Evolutionary conservation across 352 stramenopile species (phyloP).

Genomic region (Phytopythium delawarense): DNA sequence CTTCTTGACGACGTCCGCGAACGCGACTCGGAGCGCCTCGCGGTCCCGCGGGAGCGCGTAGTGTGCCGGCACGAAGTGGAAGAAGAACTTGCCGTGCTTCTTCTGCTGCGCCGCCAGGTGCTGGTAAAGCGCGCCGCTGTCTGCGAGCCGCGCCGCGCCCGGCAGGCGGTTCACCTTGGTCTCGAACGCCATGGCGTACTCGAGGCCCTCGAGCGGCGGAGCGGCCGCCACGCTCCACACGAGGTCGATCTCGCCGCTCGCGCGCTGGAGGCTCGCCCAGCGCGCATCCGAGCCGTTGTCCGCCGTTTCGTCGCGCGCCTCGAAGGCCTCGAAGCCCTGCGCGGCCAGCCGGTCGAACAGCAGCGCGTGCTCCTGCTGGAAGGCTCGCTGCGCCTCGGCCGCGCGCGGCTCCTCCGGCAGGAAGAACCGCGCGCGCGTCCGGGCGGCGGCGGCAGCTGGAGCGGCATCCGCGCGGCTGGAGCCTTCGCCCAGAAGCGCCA

Average conservation of each 20-base stretch:
- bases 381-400: slow-evolving; percentile 34
- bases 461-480: neutral
- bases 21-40: slow-evolving; percentile 37
- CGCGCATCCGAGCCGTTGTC: slow-evolving; percentile 9
- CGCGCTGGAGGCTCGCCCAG: slow-evolving; percentile 38
- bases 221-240: slow-evolving; percentile 45
- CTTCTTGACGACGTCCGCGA: slow-evolving; percentile 38
- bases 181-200: slow-evolving; percentile 35
- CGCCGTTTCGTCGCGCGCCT: slow-evolving; percentile 20
- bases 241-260: slow-evolving; percentile 56
- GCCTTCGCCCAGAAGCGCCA: slow-evolving; percentile 12
- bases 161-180: slow-evolving; percentile 74
- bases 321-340: slow-evolving; percentile 52
- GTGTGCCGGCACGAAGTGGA: slow-evolving; percentile 55
- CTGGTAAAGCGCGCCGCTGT: slow-evolving; percentile 32
- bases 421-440: slow-evolving; percentile 41
- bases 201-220: slow-evolving; percentile 31
- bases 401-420: slow-evolving; percentile 36
- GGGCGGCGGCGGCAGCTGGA: neutral
- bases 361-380: slow-evolving; percentile 38
- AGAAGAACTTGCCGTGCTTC: slow-evolving; percentile 60
- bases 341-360: slow-evolving; percentile 45
- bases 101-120: slow-evolving; percentile 44
- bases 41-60: slow-evolving; percentile 63
- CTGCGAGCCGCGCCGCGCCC: slow-evolving; percentile 39